Evolutionary conservation across 805 yeast genomes (phyloP).

Genomic region (Debaryomyces castellii): DNA sequence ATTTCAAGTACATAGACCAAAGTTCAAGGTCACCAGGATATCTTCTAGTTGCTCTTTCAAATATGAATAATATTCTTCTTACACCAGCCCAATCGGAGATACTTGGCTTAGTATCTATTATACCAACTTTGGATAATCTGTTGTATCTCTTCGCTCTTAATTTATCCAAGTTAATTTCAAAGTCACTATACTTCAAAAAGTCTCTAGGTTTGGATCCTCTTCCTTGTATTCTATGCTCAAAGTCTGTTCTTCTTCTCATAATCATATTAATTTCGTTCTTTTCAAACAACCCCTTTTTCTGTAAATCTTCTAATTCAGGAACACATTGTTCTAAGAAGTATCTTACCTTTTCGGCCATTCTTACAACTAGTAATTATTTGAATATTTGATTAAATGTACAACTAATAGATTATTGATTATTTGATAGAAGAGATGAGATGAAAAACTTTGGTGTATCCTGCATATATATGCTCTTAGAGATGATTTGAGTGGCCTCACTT

Average conservation of each 20-base stretch:
- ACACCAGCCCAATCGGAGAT: constrained; percentile 86
- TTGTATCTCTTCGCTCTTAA: constrained; percentile 69
- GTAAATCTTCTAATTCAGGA: constrained; percentile 89
- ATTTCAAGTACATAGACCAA: constrained; percentile 77
- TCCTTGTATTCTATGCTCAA: constrained; percentile 85
- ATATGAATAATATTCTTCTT: constrained; percentile 77
- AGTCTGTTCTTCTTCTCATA: constrained; percentile 92
- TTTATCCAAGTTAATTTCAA: constrained; percentile 76
- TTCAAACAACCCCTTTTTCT: constrained; percentile 75
- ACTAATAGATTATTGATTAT: not conserved
- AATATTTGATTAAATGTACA: not conserved
- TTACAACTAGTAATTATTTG: not conserved
- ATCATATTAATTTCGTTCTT: constrained; percentile 79
- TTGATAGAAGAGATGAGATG: constrained; percentile 9
- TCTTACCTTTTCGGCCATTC: constrained; percentile 47
- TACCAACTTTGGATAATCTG: constrained; percentile 55
- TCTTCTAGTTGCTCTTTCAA: constrained; percentile 76
- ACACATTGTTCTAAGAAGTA: constrained; percentile 67
- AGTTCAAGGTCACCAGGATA: constrained; percentile 75
- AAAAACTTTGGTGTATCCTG: constrained; percentile 8
- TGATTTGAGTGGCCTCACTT: too few relatives aligned
- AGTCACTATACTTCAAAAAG: constrained; percentile 74
- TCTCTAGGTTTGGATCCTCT: constrained; percentile 80
- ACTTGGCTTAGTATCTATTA: constrained; percentile 60
- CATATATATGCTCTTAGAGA: not conserved